Conservation (phyloP, 164 flowering plant species). For the Santalum album region DNA sequence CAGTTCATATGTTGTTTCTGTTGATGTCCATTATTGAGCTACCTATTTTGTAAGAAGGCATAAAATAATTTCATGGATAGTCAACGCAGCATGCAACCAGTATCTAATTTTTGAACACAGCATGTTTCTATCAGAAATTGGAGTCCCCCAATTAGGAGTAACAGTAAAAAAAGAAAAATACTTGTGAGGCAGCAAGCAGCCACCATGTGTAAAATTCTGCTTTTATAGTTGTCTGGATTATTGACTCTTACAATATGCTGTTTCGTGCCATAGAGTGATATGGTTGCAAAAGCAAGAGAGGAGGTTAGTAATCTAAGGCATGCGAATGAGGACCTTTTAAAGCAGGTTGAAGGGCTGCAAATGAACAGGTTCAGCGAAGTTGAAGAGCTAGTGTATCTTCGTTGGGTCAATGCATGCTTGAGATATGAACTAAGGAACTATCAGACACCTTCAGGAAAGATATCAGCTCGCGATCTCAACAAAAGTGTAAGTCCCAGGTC, state of each 20-base stretch:
- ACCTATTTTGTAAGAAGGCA: too few relatives aligned
- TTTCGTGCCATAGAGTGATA: constrained; percentile 54
- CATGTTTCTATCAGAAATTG: neutral
- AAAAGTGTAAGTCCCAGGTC: constrained; percentile 85
- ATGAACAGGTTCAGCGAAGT: constrained; percentile 96
- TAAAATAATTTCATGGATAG: too few relatives aligned
- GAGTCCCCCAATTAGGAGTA: neutral
- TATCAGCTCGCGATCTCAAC: constrained; percentile 86
- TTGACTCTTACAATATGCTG: neutral
- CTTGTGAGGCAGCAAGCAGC: too few relatives aligned
- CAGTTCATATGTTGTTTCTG: too few relatives aligned
- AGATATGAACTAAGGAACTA: constrained; percentile 82
- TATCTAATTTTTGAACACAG: neutral
- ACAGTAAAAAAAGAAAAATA: too few relatives aligned
- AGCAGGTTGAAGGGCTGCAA: constrained; percentile 97
- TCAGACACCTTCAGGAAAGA: constrained; percentile 71
- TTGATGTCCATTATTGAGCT: too few relatives aligned
- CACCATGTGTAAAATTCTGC: too few relatives aligned
- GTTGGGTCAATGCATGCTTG: constrained; percentile 98
- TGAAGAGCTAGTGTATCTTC: constrained; percentile 93
- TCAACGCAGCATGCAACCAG: neutral
- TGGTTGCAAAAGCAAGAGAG: constrained; percentile 68
- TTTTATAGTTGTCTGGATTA: neutral
- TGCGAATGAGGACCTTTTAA: constrained; percentile 73
- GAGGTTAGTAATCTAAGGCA: constrained; percentile 64